Evolutionary conservation across 176 grass and related monocot species (phyloP), one percentile per base, ranked within the genome.

Genomic region (Oryza glaberrima): DNA sequence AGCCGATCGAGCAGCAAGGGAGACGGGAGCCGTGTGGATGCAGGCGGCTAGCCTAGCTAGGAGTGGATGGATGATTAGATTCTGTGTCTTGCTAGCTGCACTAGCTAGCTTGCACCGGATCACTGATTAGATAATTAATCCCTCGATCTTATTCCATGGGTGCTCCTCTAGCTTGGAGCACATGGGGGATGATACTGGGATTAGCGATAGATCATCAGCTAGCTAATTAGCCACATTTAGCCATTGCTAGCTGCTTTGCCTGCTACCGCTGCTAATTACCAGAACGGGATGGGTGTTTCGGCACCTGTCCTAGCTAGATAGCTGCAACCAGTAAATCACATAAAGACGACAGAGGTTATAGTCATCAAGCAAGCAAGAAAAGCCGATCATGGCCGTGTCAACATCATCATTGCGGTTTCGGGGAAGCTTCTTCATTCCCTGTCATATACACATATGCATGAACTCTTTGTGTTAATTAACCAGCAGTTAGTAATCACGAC

Each of bases 101-200:
- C n/a, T 30, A 72, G 25, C 69, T 36, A 36, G 35, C 35, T 76
- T 69, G 49, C 49, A 14, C 9, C 49, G 75, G 64, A 80, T 81
- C 70, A 72, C n/a, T n/a, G 2, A 66, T 58, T n/a, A 8, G 2
- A 58, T 60, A 60, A 60, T 60, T 19, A 54, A 51, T 20, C 52
- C 17, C 4, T 58, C 52, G 68, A 76, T 54, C 28, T 54, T 75
- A 47, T 73, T 75, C 17, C 71, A 36, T 30, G 60, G 16, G 34
- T 48, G 11, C 45, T 3, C 70, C 28, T 4, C 28, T 30, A 30
- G 28, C 28, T 6, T 8, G 11, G 49, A 35, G 78, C 88, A 82
- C 88, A 90, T 78, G 83, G 72, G 41, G 65, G 38, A 40, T 40
- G 38, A 25, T 85, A 56, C 54, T 15, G 72, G 71, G 66, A 52